Base-by-base conservation (phyloP, 441 rosid genomes). In the Euphorbia celastroides region DNA sequence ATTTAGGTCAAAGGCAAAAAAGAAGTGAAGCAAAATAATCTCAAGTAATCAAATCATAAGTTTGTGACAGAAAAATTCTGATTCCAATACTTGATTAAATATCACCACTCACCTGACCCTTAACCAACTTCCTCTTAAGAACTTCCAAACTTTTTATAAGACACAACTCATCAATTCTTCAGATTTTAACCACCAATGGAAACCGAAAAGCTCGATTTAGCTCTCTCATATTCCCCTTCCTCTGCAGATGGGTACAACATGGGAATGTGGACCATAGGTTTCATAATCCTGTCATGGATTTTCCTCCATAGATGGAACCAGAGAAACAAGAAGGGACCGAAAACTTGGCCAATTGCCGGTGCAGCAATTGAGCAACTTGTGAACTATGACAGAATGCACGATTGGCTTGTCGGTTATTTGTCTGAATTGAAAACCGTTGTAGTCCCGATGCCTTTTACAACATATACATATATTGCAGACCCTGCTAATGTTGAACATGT, bases 401-500 rank as follows among this genome's bases (percentile, higher is more conserved):
- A 93, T 38, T 93, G 98, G 98, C 83, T 93, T 27, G 91, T 88
- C 44, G 76, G 76, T 26, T 91, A 89, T 71, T 69, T 93, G 23
- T 84, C 88, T 0, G 70, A 84, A 60, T 75, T 73, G 38, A 91
- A 71, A 77, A 85, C 92, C 3, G 92, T 91, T 1, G 90, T 88
- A 4, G 96, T 93, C 20, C 96, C 93, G 2, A 93, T 91, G 96
- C 99, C 96, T 1, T 91, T 81, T 75, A 85, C 87, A 0, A 84
- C 93, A 4, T 93, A 91, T 19, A 93, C 93, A 63, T 91, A 91
- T 80, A 88, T 85, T 75, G 96, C 97, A 7, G 95, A 91, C 81
- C 96, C 99, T 64, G 89, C 80, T 62, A 85, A 85, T 65, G 96
- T 93, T 0, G 99, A 93, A 76, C 90, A 89, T 75, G 93, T 91